phyloP scores from a whole-genome alignment of 495 filamentous ascomycete genomes.

The Penicillium manginii region DNA sequence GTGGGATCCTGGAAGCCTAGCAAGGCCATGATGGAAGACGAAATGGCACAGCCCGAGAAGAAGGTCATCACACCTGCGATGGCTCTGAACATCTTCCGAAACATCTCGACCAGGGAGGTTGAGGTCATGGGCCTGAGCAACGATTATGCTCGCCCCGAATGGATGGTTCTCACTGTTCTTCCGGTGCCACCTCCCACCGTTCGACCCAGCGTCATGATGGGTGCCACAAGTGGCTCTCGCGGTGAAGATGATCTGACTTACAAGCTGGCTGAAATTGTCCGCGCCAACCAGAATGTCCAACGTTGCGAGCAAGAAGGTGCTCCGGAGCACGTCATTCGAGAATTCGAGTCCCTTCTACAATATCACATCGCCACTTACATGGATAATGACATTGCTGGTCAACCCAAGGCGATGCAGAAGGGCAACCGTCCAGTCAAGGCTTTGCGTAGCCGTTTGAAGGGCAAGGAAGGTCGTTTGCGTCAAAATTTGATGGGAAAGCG shows the following conservation, averaged over 20 bases:
- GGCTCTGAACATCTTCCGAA: slow-evolving; percentile 82
- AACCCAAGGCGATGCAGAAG: slow-evolving; percentile 95
- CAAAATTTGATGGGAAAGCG: slow-evolving; percentile 99
- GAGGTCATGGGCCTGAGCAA: slow-evolving; percentile 86
- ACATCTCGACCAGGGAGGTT: slow-evolving; percentile 79
- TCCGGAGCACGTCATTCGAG: slow-evolving; percentile 81
- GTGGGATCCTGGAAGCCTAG: slow-evolving; percentile 77
- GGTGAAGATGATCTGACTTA: slow-evolving; percentile 99
- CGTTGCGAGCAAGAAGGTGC: slow-evolving; percentile 87
- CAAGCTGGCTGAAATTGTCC: slow-evolving; percentile 97
- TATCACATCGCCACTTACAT: slow-evolving; percentile 99
- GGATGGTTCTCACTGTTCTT: slow-evolving; percentile 96
- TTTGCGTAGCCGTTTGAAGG: slow-evolving; percentile 94
- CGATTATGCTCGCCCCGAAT: slow-evolving; percentile 93
- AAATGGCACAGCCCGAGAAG: slow-evolving; percentile 75
- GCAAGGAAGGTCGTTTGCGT: slow-evolving; percentile 95
- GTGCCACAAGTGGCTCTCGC: slow-evolving; percentile 77
- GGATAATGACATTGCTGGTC: slow-evolving; percentile 98
- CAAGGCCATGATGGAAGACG: slow-evolving; percentile 69
- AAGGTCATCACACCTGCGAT: slow-evolving; percentile 79
- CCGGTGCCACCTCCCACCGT: slow-evolving; percentile 96
- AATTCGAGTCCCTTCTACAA: slow-evolving; percentile 91
- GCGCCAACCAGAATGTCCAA: slow-evolving; percentile 92
- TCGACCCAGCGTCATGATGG: slow-evolving; percentile 93
- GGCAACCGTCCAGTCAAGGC: slow-evolving; percentile 94